phyloP scores from a whole-genome alignment of 1,139 yeast genomes.

The Nadsonia commutata region DNA sequence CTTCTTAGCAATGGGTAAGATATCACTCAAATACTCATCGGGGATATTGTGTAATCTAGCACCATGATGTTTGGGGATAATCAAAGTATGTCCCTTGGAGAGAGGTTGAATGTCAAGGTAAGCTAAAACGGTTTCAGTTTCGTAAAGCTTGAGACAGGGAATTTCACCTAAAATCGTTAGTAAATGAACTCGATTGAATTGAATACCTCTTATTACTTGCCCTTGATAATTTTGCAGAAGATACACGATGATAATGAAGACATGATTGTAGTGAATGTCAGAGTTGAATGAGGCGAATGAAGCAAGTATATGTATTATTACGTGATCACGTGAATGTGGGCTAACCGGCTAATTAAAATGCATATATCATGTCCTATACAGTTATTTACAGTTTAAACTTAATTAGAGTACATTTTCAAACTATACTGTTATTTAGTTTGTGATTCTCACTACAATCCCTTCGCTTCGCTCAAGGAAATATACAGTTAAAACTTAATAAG shows the following conservation, averaged over 20 bases:
- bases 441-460: too few species aligned
- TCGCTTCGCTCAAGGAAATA: too few species aligned
- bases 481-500: too few species aligned
- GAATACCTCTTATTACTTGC: slow-evolving; percentile 21
- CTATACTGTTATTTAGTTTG: too few species aligned
- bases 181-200: not conserved
- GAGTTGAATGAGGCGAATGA: too few species aligned
- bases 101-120: slow-evolving; percentile 91
- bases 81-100: slow-evolving; percentile 70
- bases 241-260: slow-evolving; percentile 39
- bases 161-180: slow-evolving; percentile 43
- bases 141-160: slow-evolving; percentile 78
- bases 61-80: slow-evolving; percentile 87
- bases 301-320: too few species aligned
- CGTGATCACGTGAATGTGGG: too few species aligned
- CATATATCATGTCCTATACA: too few species aligned
- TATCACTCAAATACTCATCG: slow-evolving; percentile 72
- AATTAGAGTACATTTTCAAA: too few species aligned
- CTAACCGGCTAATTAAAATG: too few species aligned
- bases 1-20: slow-evolving; percentile 77
- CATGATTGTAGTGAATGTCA: too few species aligned
- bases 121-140: slow-evolving; percentile 64
- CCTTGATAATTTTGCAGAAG: slow-evolving; percentile 85
- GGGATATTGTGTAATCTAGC: slow-evolving; percentile 84
- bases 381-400: too few species aligned